Conservation (phyloP, 768 basidiomycete species). For the Grammothele lineata region DNA sequence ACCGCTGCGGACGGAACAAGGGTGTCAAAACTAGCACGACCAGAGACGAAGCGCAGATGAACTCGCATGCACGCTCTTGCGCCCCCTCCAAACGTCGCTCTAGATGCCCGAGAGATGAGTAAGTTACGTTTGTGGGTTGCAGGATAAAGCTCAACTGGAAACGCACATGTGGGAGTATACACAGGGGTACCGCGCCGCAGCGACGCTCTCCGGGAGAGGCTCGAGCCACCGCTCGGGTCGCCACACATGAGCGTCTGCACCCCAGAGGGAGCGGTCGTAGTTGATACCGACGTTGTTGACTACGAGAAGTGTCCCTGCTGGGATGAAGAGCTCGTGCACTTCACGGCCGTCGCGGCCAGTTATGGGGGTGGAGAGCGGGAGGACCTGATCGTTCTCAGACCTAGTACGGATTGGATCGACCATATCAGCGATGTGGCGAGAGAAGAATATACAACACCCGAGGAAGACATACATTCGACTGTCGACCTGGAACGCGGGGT, state of each 20-base stretch:
- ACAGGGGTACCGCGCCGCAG: slow-evolving; percentile 4
- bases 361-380: slow-evolving; percentile 2
- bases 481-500: background rate
- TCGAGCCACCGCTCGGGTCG: slow-evolving; percentile 10
- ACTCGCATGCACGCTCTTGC: slow-evolving; percentile 6
- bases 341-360: background rate
- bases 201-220: slow-evolving; percentile 3
- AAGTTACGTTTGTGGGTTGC: too few species aligned
- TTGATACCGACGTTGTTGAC: slow-evolving; percentile 6
- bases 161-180: slow-evolving; percentile 5
- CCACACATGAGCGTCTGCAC: slow-evolving; percentile 3
- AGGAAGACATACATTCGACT: slow-evolving; percentile 1
- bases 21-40: too few species aligned
- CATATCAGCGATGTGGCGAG: too few species aligned
- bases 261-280: slow-evolving; percentile 4
- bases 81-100: slow-evolving; percentile 5
- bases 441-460: too few species aligned
- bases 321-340: slow-evolving; percentile 1
- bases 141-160: too few species aligned
- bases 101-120: background rate
- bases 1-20: background rate
- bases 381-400: background rate
- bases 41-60: background rate
- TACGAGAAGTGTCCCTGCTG: slow-evolving; percentile 2
- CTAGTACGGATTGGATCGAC: background rate